Evolutionary conservation across 306 rosid genomes (phyloP).

Genomic region (Ochetophila trinervis): DNA sequence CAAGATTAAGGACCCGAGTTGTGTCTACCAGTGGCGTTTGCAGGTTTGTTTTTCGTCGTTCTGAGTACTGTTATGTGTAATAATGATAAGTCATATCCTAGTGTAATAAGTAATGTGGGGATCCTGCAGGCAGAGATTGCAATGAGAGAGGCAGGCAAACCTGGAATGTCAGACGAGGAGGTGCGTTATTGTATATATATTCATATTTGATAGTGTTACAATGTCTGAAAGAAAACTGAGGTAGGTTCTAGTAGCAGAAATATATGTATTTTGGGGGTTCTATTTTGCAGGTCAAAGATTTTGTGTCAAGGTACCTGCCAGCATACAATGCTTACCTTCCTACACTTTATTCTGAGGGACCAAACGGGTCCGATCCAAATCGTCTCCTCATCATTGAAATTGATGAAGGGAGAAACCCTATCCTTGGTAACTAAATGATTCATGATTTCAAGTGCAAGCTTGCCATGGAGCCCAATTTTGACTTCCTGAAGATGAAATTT

Average conservation of each 20-base stretch:
- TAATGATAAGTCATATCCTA: neutral
- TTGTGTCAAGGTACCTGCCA: constrained; percentile 91
- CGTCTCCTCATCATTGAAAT: constrained; percentile 68
- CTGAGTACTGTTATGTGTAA: neutral
- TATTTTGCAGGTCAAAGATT: constrained; percentile 66
- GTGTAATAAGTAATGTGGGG: neutral
- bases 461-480: constrained; percentile 21
- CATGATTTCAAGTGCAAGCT: constrained; percentile 18
- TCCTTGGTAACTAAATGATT: constrained; percentile 43
- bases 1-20: constrained; percentile 79
- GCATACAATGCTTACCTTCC: constrained; percentile 94
- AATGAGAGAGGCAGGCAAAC: constrained; percentile 92
- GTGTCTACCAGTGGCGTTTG: constrained; percentile 83
- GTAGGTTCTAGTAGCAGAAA: constrained; percentile 14
- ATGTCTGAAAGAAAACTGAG: constrained; percentile 6
- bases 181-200: constrained; percentile 25
- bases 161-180: constrained; percentile 94
- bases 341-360: constrained; percentile 81
- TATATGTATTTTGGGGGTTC: constrained; percentile 16
- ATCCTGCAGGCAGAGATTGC: constrained; percentile 91
- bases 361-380: constrained; percentile 72
- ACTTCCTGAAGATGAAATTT: constrained; percentile 28
- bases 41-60: constrained; percentile 46
- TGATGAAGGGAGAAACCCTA: constrained; percentile 90
- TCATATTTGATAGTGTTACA: constrained; percentile 1